Evolutionary conservation across 768 basidiomycete genomes (phyloP).

Genomic region (Ramaria sp.): DNA sequence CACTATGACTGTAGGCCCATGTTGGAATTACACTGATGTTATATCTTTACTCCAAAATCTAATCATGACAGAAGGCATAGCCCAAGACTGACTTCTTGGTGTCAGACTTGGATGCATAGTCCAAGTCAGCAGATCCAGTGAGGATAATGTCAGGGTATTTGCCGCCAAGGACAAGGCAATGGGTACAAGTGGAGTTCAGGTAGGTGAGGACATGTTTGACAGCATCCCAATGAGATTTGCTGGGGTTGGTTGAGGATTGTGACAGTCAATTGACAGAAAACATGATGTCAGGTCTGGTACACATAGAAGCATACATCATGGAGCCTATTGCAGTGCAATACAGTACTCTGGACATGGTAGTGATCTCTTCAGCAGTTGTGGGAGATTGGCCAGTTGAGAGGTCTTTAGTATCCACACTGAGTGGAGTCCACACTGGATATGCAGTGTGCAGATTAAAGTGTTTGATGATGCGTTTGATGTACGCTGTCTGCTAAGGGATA

Average conservation of each 20-base stretch:
- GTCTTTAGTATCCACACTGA: constrained; percentile 16
- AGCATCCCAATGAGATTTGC: neutral
- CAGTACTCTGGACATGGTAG: neutral
- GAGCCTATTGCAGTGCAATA: constrained; percentile 9
- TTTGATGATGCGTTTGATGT: constrained; percentile 21
- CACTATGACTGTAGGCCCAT: no score
- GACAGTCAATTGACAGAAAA: constrained; percentile 8
- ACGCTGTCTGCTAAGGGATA: constrained; percentile 18
- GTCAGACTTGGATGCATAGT: constrained; percentile 21
- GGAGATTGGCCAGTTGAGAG: constrained; percentile 1
- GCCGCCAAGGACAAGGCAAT: constrained; percentile 15
- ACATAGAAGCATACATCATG: constrained; percentile 14
- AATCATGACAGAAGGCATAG: constrained; percentile 26
- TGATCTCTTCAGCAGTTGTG: neutral
- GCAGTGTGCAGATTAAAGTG: constrained; percentile 19
- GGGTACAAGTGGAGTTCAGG: constrained; percentile 1
- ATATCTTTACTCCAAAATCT: no score
- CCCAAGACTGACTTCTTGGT: constrained; percentile 25
- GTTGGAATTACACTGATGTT: no score
- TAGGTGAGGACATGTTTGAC: constrained; percentile 8
- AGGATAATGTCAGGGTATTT: constrained; percentile 5
- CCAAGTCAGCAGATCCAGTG: constrained; percentile 13
- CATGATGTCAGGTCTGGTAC: constrained; percentile 9
- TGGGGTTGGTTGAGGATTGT: constrained; percentile 4
- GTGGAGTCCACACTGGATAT: constrained; percentile 19